Evolutionary conservation across 2,329 filamentous ascomycete species (phyloP), one percentile per base, ranked within the genome.

Genomic region (Aspergillus sp.): DNA sequence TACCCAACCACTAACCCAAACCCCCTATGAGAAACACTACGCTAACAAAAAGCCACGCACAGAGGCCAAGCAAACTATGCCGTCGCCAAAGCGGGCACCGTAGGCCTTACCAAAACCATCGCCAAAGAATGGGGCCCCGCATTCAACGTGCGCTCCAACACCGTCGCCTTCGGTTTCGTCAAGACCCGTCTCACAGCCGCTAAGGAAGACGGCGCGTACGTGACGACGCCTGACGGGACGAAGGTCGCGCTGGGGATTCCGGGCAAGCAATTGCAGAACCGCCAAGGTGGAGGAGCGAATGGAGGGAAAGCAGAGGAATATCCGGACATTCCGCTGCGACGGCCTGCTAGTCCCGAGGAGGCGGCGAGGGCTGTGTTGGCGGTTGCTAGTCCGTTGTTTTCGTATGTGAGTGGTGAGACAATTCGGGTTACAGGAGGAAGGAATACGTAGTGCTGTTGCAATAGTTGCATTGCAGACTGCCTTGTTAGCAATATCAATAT

Each of bases 91-190:
- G 86, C 89, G 3, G 90, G 88, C 41, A 81, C 95, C 12, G 81
- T 81, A 9, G 90, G 90, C 5, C 77, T 95, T 49, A 90, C 86
- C 32, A 94, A 93, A 74, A 90, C 88, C 1, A 88, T 95, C 62
- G 88, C 89, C 3, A 94, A 95, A 73, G 84, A 95, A 74, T 95
- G 89, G 90, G 89, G 89, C 1, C 88, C 87, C 0, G 69, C 76
- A 33, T 95, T 90, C 59, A 89, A 88, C 45, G 89, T 95, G 5
- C 77, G 89, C 49, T 80, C 84, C 37, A 95, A 95, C 68, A 89
- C 88, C 12, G 76, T 95, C 45, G 88, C 88, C 4, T 95, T 94
- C 59, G 90, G 90, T 0, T 80, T 85, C 64, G 91, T 95, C 56
- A 72, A 81, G 58, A 95, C 90, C 0, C 75, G 90, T 3, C 70